A percentile compares a stretch with the other conserved stretches of the same genome.
These are phyloP conservation scores for Ustilago cynodontis DNA, from an alignment of 1,284 basidiomycete species.

Conservation along the genomic window DNA sequence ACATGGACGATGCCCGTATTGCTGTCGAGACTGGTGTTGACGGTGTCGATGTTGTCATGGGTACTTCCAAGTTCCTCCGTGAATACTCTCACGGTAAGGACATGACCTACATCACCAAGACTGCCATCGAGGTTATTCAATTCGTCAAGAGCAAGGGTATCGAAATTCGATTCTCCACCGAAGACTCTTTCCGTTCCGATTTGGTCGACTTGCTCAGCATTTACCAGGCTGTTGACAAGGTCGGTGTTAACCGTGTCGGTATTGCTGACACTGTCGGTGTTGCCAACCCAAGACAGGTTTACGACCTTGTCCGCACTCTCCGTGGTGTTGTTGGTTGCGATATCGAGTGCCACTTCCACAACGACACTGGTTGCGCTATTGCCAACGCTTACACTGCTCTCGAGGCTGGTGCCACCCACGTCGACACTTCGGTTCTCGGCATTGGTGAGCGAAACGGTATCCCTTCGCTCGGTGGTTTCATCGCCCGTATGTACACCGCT, in stretches of 20 bases:
- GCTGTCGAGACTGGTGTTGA: slow-evolving; percentile 98
- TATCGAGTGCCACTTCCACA: slow-evolving; percentile 98
- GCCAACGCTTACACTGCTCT: slow-evolving; percentile 98
- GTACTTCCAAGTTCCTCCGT: slow-evolving; percentile 97
- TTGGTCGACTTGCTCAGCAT: slow-evolving; percentile 98
- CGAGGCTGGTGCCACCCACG: slow-evolving; percentile 98
- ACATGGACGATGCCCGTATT: slow-evolving; percentile 99
- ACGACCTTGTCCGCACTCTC: slow-evolving; percentile 95
- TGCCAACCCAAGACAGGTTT: slow-evolving; percentile 98
- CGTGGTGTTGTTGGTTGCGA: slow-evolving; percentile 82
- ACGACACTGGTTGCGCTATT: slow-evolving; percentile 93
- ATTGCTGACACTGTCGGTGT: slow-evolving; percentile 99
- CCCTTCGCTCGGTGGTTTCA: slow-evolving; percentile 94
- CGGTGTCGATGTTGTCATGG: slow-evolving; percentile 99
- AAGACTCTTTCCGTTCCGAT: slow-evolving; percentile 99
- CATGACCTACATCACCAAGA: slow-evolving; percentile 99
- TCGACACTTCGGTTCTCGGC: slow-evolving; percentile 87
- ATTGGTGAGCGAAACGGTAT: slow-evolving; percentile 99
- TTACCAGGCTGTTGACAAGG: slow-evolving; percentile 99
- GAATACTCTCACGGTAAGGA: slow-evolving; percentile 99
- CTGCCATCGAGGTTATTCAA: slow-evolving; percentile 94
- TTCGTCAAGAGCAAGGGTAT: slow-evolving; percentile 99
- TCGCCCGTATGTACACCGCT: slow-evolving; percentile 87
- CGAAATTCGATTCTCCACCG: slow-evolving; percentile 99
- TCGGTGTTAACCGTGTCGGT: slow-evolving; percentile 98